Evolutionary conservation across 2,329 filamentous ascomycete genomes (phyloP).

Genomic region (Pseudocercospora ulei): DNA sequence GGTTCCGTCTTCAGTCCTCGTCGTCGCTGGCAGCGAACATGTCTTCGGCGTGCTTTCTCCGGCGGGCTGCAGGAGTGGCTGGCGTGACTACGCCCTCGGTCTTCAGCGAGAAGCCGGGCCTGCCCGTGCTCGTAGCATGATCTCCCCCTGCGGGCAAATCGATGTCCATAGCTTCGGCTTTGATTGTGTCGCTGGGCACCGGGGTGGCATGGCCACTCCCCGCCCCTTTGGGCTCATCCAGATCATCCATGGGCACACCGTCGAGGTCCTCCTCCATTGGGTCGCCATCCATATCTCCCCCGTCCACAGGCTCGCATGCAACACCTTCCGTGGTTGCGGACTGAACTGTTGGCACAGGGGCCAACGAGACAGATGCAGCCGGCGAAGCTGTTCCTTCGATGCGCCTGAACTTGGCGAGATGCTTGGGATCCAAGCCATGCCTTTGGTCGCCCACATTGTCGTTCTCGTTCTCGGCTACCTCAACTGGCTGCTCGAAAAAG

Average conservation of each 20-base stretch:
- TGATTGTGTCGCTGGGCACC: slow-evolving; percentile 7
- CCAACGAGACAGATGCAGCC: slow-evolving; percentile 20
- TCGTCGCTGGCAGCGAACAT: slow-evolving; percentile 76
- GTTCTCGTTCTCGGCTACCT: slow-evolving; percentile 43
- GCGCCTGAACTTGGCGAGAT: slow-evolving; percentile 40
- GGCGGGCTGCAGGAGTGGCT: slow-evolving; percentile 38
- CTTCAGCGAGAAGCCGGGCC: slow-evolving; percentile 26
- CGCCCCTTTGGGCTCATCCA: slow-evolving; percentile 39
- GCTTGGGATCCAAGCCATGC: slow-evolving; percentile 24
- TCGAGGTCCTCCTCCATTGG: slow-evolving; percentile 33
- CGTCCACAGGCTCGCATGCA: slow-evolving; percentile 42
- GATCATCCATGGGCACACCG: slow-evolving; percentile 33
- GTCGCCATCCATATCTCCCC: slow-evolving; percentile 40
- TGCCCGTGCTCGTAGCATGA: slow-evolving; percentile 2
- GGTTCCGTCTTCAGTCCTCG: no score
- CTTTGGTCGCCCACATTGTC: slow-evolving; percentile 36
- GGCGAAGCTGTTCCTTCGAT: slow-evolving; percentile 43
- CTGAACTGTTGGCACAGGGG: slow-evolving; percentile 12
- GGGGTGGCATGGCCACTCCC: background rate
- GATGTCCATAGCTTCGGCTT: slow-evolving; percentile 21
- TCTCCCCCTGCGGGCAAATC: slow-evolving; percentile 9
- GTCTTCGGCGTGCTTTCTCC: slow-evolving; percentile 65
- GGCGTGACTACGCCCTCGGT: slow-evolving; percentile 24
- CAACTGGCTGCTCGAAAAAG: slow-evolving; percentile 65
- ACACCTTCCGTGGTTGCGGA: background rate